Conservation (phyloP, 768 basidiomycete species). For the Epithele typhae region DNA sequence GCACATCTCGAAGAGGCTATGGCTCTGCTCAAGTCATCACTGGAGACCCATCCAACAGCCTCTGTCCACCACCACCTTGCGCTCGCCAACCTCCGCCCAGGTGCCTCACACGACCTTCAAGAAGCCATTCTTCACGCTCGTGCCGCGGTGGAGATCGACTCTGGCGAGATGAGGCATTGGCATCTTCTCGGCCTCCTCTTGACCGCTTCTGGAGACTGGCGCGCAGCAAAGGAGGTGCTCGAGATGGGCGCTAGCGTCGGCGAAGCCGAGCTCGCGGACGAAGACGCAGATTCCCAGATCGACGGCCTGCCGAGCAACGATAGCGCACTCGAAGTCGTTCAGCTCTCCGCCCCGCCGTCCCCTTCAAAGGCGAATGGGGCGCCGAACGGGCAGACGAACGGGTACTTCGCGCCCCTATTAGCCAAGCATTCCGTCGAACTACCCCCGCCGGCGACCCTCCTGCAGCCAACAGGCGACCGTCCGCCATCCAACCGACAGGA, state of each 20-base stretch:
- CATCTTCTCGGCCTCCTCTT: constrained; percentile 84
- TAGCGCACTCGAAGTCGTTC: constrained; percentile 3
- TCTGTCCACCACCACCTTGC: constrained; percentile 78
- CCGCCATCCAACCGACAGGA: constrained; percentile 50
- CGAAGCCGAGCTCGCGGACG: constrained; percentile 37
- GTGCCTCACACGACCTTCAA: constrained; percentile 60
- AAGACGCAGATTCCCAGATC: neutral
- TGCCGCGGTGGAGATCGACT: constrained; percentile 66
- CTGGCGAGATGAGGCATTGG: constrained; percentile 72
- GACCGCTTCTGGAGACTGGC: constrained; percentile 77
- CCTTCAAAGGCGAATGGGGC: neutral
- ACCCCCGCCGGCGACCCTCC: constrained; percentile 29
- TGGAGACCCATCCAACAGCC: constrained; percentile 45
- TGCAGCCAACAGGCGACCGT: constrained; percentile 43
- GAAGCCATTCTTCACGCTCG: constrained; percentile 65
- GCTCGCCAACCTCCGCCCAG: constrained; percentile 61
- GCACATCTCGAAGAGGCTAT: constrained; percentile 56
- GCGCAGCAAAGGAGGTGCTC: constrained; percentile 67
- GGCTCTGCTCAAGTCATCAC: constrained; percentile 42
- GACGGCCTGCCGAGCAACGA: neutral
- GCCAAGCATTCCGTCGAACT: constrained; percentile 4
- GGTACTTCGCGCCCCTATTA: neutral
- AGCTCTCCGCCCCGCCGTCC: constrained; percentile 6
- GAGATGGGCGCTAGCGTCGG: constrained; percentile 69
- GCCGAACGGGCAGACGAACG: neutral